Evolutionary conservation across 345 rosid species (phyloP).

Genomic region (Moringa oleifera): DNA sequence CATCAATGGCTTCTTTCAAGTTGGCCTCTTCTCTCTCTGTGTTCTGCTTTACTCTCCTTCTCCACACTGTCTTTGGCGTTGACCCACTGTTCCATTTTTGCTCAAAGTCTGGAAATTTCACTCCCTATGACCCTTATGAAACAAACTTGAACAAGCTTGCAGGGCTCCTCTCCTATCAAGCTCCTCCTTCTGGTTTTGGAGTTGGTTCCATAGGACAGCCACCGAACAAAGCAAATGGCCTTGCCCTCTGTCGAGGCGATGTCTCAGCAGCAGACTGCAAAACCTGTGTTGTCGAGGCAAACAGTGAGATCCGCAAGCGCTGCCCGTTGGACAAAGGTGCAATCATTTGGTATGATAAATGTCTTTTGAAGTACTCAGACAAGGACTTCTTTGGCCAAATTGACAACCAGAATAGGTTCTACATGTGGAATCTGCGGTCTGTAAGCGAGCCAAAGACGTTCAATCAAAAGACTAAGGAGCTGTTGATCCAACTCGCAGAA

Average conservation of each 20-base stretch:
- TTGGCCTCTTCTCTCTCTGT: background rate
- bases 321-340: constrained; percentile 50
- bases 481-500: constrained; percentile 29
- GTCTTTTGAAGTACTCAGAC: constrained; percentile 56
- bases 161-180: constrained; percentile 26
- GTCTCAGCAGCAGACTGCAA: constrained; percentile 40
- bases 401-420: constrained; percentile 34
- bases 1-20: constrained; percentile 26
- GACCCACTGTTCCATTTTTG: constrained; percentile 42
- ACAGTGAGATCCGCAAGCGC: constrained; percentile 32
- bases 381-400: constrained; percentile 45
- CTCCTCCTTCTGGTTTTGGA: constrained; percentile 47
- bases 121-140: constrained; percentile 29
- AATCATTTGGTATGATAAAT: constrained; percentile 51
- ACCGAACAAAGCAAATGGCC: constrained; percentile 40
- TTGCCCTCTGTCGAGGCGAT: constrained; percentile 61
- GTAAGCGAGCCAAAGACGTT: constrained; percentile 39
- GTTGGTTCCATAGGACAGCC: constrained; percentile 27
- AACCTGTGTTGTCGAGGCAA: constrained; percentile 38
- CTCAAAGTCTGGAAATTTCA: constrained; percentile 37
- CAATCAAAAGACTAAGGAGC: constrained; percentile 36
- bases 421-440: constrained; percentile 24
- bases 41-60: constrained; percentile 9
- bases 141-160: constrained; percentile 37
- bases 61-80: constrained; percentile 18